Percentiles rank a stretch among this genome's conserved stretches.
Evolutionary conservation across 768 basidiomycete genomes (phyloP).

Genomic region (Hericium alpestre): DNA sequence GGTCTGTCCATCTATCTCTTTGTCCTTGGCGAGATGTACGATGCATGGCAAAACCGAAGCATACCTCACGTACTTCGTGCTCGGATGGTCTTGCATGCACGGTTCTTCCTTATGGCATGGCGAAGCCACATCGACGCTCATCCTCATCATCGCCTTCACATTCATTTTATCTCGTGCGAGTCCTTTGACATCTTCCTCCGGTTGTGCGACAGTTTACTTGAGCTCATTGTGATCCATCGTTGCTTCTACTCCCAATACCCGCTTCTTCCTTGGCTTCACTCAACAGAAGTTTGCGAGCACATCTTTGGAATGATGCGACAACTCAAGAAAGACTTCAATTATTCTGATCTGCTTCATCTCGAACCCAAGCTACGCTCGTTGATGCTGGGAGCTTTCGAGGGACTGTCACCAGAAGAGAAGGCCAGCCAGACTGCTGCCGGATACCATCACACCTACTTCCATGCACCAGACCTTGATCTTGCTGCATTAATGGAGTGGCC

Average conservation of each 20-base stretch:
- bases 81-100: conserved; percentile 15
- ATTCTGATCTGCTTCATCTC: conserved; percentile 12
- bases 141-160: conserved; percentile 14
- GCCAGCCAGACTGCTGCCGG: conserved; percentile 13
- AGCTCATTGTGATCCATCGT: conserved; percentile 16
- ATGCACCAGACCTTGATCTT: conserved; percentile 12
- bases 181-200: conserved; percentile 17
- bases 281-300: conserved; percentile 22
- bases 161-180: conserved; percentile 17
- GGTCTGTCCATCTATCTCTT: conserved; percentile 30
- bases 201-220: conserved; percentile 15
- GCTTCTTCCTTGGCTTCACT: conserved; percentile 24
- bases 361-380: conserved; percentile 15
- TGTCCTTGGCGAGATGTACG: conserved; percentile 19
- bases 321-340: conserved; percentile 19
- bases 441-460: conserved; percentile 18
- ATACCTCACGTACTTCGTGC: conserved; percentile 15
- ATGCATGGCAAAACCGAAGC: conserved; percentile 20
- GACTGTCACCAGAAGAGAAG: conserved; percentile 5
- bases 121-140: conserved; percentile 10
- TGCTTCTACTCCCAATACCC: conserved; percentile 13
- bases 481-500: conserved; percentile 8
- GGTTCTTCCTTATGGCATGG: conserved; percentile 20
- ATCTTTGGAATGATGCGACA: conserved; percentile 17
- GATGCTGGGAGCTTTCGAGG: conserved; percentile 9